Evolutionary conservation across 192 early-diverging fungal genomes (phyloP), one percentile per base, ranked within the genome.

Genomic region (Geranomyces michiganensis): DNA sequence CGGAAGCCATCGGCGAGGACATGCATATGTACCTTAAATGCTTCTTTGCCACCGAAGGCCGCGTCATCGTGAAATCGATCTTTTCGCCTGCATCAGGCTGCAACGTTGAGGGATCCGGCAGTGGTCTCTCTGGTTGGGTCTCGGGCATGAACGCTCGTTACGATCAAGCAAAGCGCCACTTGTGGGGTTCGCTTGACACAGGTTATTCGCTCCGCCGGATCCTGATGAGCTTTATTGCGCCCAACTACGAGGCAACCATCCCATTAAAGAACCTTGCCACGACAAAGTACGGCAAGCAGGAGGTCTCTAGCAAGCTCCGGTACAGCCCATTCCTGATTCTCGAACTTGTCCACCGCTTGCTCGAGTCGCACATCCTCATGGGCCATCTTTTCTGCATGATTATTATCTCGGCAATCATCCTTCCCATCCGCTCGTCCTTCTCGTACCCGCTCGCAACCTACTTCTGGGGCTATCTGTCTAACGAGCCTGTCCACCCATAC

Each of bases 1-100:
- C 87, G 24, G 90, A 92, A 78, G 82, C 89, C n/a, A 88, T 92
- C 41, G 91, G 90, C 26, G 91, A 92, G 74, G 91, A 92, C 81
- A 79, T 92, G 81, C 91, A 92, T 76, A 92, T 91, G 89, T 89
- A 87, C 84, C 77, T 92, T 30, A 91, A 91, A 77, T 90, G 89
- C 71, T 91, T 90, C 75, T 91, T 91, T 76, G 81, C 83, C 62
- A 91, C 91, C 14, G 73, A 80, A 32, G 91, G 91, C 12, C 64
- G 80, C 10, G 85, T 89, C 22, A 87, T 89, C 62, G 82, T 85
- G 60, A 84, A 83, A 60, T 79, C 87, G n/a, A 90, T 92, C 71
- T 91, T 80, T 71, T 89, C 89, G 5, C 90, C 91, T 12, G 87
- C 84, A 68, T 91, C 79, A 33, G 87, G 69, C 27, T 83, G 81